Evolutionary conservation across 805 yeast species (phyloP), one percentile per base, ranked within the genome.

Genomic region (Metschnikowia koreensis): DNA sequence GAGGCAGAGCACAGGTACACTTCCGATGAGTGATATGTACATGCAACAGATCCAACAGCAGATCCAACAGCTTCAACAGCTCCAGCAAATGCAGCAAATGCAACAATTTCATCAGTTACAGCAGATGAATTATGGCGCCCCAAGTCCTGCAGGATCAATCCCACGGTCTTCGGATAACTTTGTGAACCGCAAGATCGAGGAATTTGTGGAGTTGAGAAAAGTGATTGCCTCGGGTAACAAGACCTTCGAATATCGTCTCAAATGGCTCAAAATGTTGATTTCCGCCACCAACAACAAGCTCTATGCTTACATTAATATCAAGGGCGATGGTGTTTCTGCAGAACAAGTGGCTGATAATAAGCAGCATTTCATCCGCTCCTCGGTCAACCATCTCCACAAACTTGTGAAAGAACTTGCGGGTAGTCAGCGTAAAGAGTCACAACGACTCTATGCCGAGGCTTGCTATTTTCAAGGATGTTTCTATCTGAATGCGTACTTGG

Each of bases 1-100:
- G 17, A 38, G 59, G 15, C 55, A 56, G 16, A 54, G 58, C 45
- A 56, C 53, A 13, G 46, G 49, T 12, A 41, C n/a, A n/a, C 36
- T 52, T 29, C 56, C 52, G 6, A 47, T 54, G 58, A 55, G 46
- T 34, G 48, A 44, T 27, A 43, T 46, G 39, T 83, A 82, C 57
- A 73, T 84, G 38, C 91, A 85, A 55, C 77, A 74, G 9, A 68
- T 74, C 38, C 66, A 84, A 36, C 66, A 84, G 56, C 71, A 70
- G 15, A 73, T 85, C 11, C 87, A 84, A 54, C 71, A 88, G 48
- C 50, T 52, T 22, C 57, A 49, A 43, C 53, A 51, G 41, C 39
- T 50, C 36, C 54, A 49, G 51, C 57, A 55, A 6, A 47, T 56
- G 54, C 56, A 46, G 48, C 57, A 53, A 16, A 44, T 54, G 41